Conservation (phyloP, 1,284 basidiomycete species). For the Golubevia sp. region DNA sequence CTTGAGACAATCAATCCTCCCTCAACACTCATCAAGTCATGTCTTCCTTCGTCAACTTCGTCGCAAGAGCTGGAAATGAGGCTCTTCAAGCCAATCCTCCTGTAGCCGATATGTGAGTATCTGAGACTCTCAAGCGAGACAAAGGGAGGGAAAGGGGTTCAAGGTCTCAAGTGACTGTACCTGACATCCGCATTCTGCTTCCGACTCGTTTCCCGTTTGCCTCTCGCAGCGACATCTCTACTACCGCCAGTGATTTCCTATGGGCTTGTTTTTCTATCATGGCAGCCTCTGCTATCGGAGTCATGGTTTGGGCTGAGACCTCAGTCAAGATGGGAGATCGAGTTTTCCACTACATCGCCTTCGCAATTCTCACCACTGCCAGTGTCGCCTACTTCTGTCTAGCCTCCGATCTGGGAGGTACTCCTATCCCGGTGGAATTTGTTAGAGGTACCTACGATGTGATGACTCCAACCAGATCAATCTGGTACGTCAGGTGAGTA, state of each 20-base stretch:
- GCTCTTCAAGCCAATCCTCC: slow-evolving; percentile 31
- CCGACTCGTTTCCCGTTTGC: neutral
- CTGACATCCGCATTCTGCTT: neutral
- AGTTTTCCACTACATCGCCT: slow-evolving; percentile 18
- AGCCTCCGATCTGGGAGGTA: slow-evolving; percentile 70
- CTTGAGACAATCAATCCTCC: too few species aligned
- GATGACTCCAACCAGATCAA: slow-evolving; percentile 64
- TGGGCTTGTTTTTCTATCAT: slow-evolving; percentile 62
- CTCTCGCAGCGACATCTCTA: slow-evolving; percentile 25
- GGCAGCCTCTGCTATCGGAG: slow-evolving; percentile 40
- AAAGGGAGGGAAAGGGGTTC: neutral
- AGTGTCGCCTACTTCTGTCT: slow-evolving; percentile 66
- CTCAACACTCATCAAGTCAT: too few species aligned
- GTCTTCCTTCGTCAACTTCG: neutral
- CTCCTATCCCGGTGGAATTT: slow-evolving; percentile 67
- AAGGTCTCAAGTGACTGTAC: neutral
- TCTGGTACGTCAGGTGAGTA: slow-evolving; percentile 65
- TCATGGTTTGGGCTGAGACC: slow-evolving; percentile 34
- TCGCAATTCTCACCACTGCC: slow-evolving; percentile 51
- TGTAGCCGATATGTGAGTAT: slow-evolving; percentile 19
- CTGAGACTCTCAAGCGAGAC: neutral
- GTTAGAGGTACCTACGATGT: slow-evolving; percentile 38
- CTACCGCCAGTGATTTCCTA: slow-evolving; percentile 65
- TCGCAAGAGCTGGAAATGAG: slow-evolving; percentile 26
- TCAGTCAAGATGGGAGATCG: slow-evolving; percentile 52